phyloP scores from a whole-genome alignment of 768 basidiomycete genomes.

The Mycena crocata region DNA sequence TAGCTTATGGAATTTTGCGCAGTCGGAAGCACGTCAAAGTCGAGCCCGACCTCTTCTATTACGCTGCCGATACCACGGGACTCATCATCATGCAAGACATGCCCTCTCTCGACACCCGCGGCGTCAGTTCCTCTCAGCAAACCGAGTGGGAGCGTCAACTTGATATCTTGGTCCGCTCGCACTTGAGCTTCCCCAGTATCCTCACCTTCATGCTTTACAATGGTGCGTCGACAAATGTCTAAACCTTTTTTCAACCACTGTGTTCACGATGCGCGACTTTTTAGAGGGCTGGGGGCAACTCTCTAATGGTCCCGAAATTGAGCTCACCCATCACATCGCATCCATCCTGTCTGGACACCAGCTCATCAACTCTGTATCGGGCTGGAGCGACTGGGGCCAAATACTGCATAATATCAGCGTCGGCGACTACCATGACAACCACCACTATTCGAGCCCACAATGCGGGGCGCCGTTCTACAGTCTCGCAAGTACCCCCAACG shows the following conservation, averaged over 20 bases:
- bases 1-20: neutral
- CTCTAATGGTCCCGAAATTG: neutral
- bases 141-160: conserved; percentile 13
- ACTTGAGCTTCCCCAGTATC: conserved; percentile 7
- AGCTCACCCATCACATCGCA: conserved; percentile 10
- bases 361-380: conserved; percentile 13
- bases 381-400: conserved; percentile 12
- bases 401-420: neutral
- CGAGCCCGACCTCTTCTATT: conserved; percentile 12
- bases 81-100: conserved; percentile 18
- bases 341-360: conserved; percentile 7
- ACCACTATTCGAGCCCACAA: conserved; percentile 9
- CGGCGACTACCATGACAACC: conserved; percentile 3
- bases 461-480: conserved; percentile 17
- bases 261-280: too few species aligned
- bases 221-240: conserved; percentile 1
- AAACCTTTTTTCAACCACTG: too few species aligned
- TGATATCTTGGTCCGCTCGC: conserved; percentile 4
- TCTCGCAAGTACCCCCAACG: conserved; percentile 7
- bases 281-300: conserved; percentile 14
- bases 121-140: neutral
- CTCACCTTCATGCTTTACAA: conserved; percentile 13
- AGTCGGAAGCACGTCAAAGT: conserved; percentile 16
- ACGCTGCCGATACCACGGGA: conserved; percentile 1
- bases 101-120: conserved; percentile 3